A percentile compares a stretch with the other conserved stretches of the same genome.
These are phyloP conservation scores for Erigeron canadensis DNA, from an alignment of 129 eudicot genomes.

Conservation along the genomic window DNA sequence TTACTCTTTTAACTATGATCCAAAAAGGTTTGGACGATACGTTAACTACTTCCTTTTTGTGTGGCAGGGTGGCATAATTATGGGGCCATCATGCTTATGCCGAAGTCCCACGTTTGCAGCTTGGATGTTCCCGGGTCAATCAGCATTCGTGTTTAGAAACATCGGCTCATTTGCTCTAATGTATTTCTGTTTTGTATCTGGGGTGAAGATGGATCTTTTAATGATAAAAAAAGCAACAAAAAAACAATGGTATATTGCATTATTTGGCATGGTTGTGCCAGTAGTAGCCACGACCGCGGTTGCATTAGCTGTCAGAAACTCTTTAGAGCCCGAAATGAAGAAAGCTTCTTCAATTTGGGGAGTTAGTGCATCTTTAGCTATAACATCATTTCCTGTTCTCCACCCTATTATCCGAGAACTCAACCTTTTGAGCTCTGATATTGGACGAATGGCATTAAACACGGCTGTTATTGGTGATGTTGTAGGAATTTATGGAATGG, in stretches of 20 bases:
- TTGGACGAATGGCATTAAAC: constrained; percentile 71
- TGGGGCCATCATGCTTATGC: constrained; percentile 81
- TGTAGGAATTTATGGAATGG: constrained; percentile 49
- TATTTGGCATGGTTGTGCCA: constrained; percentile 51
- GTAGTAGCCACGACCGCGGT: constrained; percentile 12
- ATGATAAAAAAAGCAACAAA: constrained; percentile 45
- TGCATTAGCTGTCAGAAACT: constrained; percentile 33
- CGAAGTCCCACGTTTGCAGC: constrained; percentile 40
- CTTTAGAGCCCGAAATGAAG: constrained; percentile 36
- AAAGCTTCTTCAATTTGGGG: constrained; percentile 60
- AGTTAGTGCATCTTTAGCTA: constrained; percentile 48
- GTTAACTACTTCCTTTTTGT: constrained; percentile 1
- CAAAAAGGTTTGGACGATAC: neutral
- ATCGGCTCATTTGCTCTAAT: constrained; percentile 70
- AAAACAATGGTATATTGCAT: constrained; percentile 62
- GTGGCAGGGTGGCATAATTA: constrained; percentile 77
- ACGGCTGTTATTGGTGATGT: constrained; percentile 59
- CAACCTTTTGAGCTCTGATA: constrained; percentile 78
- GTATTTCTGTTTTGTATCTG: constrained; percentile 71
- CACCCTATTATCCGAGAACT: constrained; percentile 64
- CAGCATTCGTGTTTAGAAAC: constrained; percentile 45
- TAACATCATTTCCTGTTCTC: constrained; percentile 81
- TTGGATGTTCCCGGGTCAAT: constrained; percentile 58
- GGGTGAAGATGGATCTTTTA: constrained; percentile 72
- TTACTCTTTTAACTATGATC: neutral